A percentile compares a stretch with the other conserved stretches of the same genome.
Evolutionary conservation across 1,284 basidiomycete species (phyloP).

Genomic region (Lentinula novae-zelandiae): DNA sequence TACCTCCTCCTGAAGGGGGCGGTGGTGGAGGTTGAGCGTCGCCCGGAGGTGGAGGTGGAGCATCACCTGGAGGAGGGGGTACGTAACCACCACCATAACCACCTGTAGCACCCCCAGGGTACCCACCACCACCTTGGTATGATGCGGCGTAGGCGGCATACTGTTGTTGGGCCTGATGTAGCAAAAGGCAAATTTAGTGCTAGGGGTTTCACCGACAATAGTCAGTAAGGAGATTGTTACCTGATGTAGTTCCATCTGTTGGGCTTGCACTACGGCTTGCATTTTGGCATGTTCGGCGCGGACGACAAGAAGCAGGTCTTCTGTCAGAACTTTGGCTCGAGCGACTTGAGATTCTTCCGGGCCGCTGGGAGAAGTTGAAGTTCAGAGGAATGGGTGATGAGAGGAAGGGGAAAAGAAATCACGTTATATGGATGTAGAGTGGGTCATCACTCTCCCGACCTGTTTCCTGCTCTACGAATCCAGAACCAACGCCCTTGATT

Average conservation of each 20-base stretch:
- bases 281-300: constrained; percentile 85
- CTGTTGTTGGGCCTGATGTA: constrained; percentile 54
- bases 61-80: constrained; percentile 50
- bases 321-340: constrained; percentile 83
- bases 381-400: background rate
- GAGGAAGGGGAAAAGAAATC: constrained; percentile 20
- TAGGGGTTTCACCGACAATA: background rate
- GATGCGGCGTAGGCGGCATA: constrained; percentile 65
- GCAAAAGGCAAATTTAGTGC: background rate
- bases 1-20: constrained; percentile 20
- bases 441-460: constrained; percentile 89
- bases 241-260: constrained; percentile 81
- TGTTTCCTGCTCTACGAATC: constrained; percentile 94
- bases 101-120: background rate
- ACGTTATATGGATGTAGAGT: constrained; percentile 95
- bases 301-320: constrained; percentile 87
- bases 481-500: constrained; percentile 94
- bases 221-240: background rate
- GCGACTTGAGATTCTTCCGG: constrained; percentile 87
- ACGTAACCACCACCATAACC: constrained; percentile 50
- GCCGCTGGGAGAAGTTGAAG: constrained; percentile 46
- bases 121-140: constrained; percentile 1
- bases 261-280: constrained; percentile 52
- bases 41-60: constrained; percentile 58
- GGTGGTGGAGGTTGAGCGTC: constrained; percentile 60